A percentile compares a stretch with the other conserved stretches of the same genome.
Conservation (phyloP, 345 rosid genomes). For the Trapa bicornis region DNA sequence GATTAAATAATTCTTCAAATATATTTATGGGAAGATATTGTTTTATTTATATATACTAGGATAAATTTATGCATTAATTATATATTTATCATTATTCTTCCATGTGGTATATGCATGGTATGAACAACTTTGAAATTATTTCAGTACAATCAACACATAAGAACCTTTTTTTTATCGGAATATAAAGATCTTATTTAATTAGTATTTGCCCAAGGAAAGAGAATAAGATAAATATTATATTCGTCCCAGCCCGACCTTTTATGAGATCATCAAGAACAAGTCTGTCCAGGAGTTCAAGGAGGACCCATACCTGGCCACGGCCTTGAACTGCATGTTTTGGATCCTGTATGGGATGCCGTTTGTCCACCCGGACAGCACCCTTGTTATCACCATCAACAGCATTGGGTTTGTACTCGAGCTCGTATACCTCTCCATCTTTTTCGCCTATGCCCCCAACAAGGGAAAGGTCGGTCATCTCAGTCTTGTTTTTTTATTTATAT, state of each 20-base stretch:
- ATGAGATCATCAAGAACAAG: conserved; percentile 23
- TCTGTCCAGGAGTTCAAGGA: conserved; percentile 31
- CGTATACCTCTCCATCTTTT: conserved; percentile 21
- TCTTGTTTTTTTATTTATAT: neutral
- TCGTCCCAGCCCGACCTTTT: conserved; percentile 30
- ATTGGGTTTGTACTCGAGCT: conserved; percentile 22
- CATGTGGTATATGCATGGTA: too few relatives aligned
- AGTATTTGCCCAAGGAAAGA: neutral
- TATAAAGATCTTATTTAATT: neutral
- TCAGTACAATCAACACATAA: too few relatives aligned
- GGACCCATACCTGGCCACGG: conserved; percentile 25
- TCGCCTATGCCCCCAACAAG: conserved; percentile 7
- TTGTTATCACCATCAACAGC: conserved; percentile 30
- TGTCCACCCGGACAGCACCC: conserved; percentile 25
- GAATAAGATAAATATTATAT: neutral
- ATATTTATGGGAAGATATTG: too few relatives aligned
- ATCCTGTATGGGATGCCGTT: conserved; percentile 31
- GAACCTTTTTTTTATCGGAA: too few relatives aligned
- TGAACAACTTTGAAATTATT: too few relatives aligned
- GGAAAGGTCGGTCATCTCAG: conserved; percentile 7
- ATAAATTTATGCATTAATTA: too few relatives aligned
- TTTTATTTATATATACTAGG: too few relatives aligned
- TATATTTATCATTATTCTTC: too few relatives aligned
- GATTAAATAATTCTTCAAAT: too few relatives aligned
- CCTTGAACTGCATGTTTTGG: conserved; percentile 31